Base-by-base conservation (phyloP, 1,284 basidiomycete genomes). In the Leucoagaricus sp. region DNA sequence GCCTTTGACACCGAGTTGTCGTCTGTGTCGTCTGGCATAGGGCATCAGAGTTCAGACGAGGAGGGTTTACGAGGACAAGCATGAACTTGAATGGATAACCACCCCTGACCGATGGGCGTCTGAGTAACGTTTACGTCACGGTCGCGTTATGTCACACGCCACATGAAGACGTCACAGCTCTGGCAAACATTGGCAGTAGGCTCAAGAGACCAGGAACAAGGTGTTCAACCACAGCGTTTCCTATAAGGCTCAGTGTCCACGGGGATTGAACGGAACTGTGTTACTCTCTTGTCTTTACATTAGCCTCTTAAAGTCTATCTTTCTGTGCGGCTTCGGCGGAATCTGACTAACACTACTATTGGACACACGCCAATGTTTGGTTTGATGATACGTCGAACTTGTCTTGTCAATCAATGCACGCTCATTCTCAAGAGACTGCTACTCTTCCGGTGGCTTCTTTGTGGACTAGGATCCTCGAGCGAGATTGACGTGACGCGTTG, bases 61-160 rank as follows among this genome's bases (percentile, higher is more conserved):
- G n/a, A n/a, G n/a, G n/a, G n/a, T 15, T 36, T 23, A 15, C 23
- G 21, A 19, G 23, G 26, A 10, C 23, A 13, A 12, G 19, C 40
- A 31, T 52, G 21, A 33, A n/a, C 28, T 33, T 13, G 36, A 38
- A 38, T 38, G 13, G 19, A 44, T 26, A 17, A 53, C 19, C 31
- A 19, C 51, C 51, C 51, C 51, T 46, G 13, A 33, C 23, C 23
- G 9, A 9, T 19, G 31, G 12, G 13, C 29, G 28, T 17, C 15
- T 17, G 13, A 17, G 42, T 53, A 29, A 53, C 52, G 42, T 15
- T 9, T 12, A 5, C 15, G 28, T 55, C 38, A 51, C 55, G 7
- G 17, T 44, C 55, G 41, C 55, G 55, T 40, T 51, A 33, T 26
- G 49, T 57, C 55, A 57, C 55, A 47, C n/a, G 9, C 26, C 34